Conservation (phyloP, 2,329 filamentous ascomycete genomes). For the Aspergillus brunneoviolaceus region DNA sequence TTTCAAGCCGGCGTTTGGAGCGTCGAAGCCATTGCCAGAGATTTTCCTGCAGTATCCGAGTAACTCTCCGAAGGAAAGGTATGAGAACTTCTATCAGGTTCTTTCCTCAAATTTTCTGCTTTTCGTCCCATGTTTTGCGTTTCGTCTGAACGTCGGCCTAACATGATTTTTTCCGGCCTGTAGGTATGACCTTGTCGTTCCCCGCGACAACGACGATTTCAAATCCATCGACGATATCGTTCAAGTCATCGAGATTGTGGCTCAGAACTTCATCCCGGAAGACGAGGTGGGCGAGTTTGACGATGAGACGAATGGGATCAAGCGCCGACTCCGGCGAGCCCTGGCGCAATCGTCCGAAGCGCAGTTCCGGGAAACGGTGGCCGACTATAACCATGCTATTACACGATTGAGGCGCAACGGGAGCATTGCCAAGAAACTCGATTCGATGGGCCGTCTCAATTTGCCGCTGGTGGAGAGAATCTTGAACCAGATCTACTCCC, state of each 20-base stretch:
- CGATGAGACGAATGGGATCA: conserved; percentile 70
- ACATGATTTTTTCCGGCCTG: not conserved
- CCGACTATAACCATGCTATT: conserved; percentile 74
- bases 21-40: conserved; percentile 42
- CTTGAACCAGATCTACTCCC: conserved; percentile 82
- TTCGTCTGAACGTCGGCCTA: not conserved
- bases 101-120: not conserved
- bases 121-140: not conserved
- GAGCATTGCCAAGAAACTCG: conserved; percentile 69
- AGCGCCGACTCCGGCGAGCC: conserved; percentile 74
- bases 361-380: conserved; percentile 71
- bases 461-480: conserved; percentile 76
- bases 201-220: conserved; percentile 76
- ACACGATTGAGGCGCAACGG: conserved; percentile 66
- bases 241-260: conserved; percentile 66
- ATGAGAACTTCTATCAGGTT: conserved; percentile 16
- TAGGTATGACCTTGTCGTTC: conserved; percentile 72
- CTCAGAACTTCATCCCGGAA: conserved; percentile 73
- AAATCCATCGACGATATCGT: conserved; percentile 66
- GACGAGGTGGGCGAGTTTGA: conserved; percentile 67
- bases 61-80: conserved; percentile 66
- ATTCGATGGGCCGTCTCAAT: conserved; percentile 66
- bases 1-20: conserved; percentile 54
- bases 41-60: conserved; percentile 85
- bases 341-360: conserved; percentile 65